Conservation (phyloP, 805 yeast genomes). For the Sporopachydermia quercuum region DNA sequence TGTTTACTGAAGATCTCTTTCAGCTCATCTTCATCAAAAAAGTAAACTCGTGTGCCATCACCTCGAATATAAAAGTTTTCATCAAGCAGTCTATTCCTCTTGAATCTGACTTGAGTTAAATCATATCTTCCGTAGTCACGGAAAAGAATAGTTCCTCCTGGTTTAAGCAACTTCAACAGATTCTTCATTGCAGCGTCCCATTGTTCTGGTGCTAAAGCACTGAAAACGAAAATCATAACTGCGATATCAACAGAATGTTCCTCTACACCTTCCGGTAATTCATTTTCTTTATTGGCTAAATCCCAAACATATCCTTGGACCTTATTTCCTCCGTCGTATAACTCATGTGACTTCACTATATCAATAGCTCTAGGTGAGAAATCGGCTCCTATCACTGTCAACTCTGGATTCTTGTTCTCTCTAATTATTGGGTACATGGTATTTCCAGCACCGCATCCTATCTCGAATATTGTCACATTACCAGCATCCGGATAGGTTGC, state of each 20-base stretch:
- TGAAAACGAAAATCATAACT: conserved; percentile 89
- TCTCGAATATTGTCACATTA: conserved; percentile 65
- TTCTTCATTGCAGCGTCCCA: conserved; percentile 75
- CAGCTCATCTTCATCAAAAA: conserved; percentile 89
- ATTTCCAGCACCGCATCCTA: conserved; percentile 98
- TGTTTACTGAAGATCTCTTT: conserved; percentile 50
- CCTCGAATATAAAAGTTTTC: conserved; percentile 95
- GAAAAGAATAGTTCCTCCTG: conserved; percentile 82
- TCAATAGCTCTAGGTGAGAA: conserved; percentile 84
- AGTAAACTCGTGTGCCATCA: conserved; percentile 94
- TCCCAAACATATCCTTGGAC: conserved; percentile 76
- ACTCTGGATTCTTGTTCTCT: conserved; percentile 67
- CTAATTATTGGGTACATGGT: conserved; percentile 82
- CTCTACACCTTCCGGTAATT: conserved; percentile 72
- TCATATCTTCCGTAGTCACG: conserved; percentile 95
- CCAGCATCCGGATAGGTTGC: conserved; percentile 62
- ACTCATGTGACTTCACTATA: conserved; percentile 50
- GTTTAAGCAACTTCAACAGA: conserved; percentile 59
- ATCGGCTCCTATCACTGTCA: conserved; percentile 74
- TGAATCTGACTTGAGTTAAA: conserved; percentile 87
- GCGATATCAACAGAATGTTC: conserved; percentile 77
- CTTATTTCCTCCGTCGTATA: conserved; percentile 6
- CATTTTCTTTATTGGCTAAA: conserved; percentile 58
- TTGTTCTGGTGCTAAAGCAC: conserved; percentile 83
- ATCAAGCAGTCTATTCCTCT: conserved; percentile 70